A percentile compares a stretch with the other conserved stretches of the same genome.
These are phyloP conservation scores for Priceomyces medius DNA, from an alignment of 805 yeast species.

Conservation along the genomic window DNA sequence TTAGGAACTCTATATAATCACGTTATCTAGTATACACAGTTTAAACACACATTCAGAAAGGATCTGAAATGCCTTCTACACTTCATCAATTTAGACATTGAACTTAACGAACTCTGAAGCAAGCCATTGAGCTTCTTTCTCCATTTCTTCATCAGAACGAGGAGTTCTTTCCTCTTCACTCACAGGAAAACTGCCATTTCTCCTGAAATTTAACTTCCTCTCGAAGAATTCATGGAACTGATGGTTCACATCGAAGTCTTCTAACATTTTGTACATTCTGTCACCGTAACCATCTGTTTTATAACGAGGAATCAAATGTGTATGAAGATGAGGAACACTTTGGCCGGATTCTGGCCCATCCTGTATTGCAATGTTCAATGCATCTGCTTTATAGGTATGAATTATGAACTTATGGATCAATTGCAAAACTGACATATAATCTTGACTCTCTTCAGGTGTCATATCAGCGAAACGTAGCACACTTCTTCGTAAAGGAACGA, in stretches of 20 bases:
- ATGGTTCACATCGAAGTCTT: conserved; percentile 49
- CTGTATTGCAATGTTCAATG: conserved; percentile 88
- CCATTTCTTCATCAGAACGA: conserved; percentile 67
- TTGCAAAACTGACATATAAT: conserved; percentile 77
- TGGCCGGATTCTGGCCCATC: conserved; percentile 98
- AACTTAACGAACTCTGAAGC: conserved; percentile 35
- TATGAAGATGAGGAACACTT: conserved; percentile 91
- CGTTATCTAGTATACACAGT: not conserved
- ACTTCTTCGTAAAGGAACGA: conserved; percentile 70
- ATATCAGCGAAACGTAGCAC: conserved; percentile 70
- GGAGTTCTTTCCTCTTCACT: conserved; percentile 54
- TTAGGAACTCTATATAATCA: not conserved
- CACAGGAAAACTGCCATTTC: conserved; percentile 31
- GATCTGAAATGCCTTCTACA: too few relatives aligned
- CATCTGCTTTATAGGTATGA: conserved; percentile 69
- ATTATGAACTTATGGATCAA: conserved; percentile 66
- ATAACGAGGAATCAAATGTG: conserved; percentile 88
- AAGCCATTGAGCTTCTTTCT: conserved; percentile 62
- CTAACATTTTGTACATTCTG: conserved; percentile 67
- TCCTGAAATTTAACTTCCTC: conserved; percentile 24
- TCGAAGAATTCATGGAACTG: conserved; percentile 24
- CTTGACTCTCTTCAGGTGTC: conserved; percentile 67
- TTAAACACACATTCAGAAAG: too few relatives aligned
- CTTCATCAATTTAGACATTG: too few relatives aligned
- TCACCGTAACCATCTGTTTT: conserved; percentile 61